Evolutionary conservation across 345 rosid species (phyloP), one percentile per base, ranked within the genome.

Genomic region (Syzygium oleosum): DNA sequence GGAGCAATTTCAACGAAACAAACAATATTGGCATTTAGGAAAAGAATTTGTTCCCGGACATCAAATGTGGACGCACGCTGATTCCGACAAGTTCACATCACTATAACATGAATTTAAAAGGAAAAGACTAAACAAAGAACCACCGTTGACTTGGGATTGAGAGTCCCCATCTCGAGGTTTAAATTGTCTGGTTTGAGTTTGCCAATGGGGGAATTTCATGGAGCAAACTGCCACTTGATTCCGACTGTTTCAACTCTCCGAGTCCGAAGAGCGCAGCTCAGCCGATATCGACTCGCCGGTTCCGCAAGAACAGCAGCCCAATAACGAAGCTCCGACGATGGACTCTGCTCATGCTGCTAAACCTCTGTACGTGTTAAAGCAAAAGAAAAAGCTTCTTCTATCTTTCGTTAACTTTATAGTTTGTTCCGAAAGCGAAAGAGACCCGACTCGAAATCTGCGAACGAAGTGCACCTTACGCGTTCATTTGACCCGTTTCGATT

Each of bases 121-220:
- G n/a, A 56, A 56, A 56, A 56, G 27, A 56, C 12, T 9, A 9
- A 23, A 22, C 12, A 56, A 22, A 55, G 12, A 22, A 56, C 12
- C 27, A 23, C 12, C 4, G 4, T 56, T 22, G 61, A 56, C 61
- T 56, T 9, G 27, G 23, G 10, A 2, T 4, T 8, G 27, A 22
- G n/a, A 23, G 27, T 22, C 10, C 58, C 56, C 23, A 17, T 17
- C 56, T 17, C 23, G 56, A 54, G 56, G 22, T 7, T 55, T 8
- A 55, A 55, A 53, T 55, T 19, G 59, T 22, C 59, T 3, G 61
- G 61, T 22, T 55, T 56, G 61, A 27, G 61, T 22, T 3, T 19
- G n/a, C 9, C 27, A 2, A 0, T 1, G 3, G 43, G 15, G 22
- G 12, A 27, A 3, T 29, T 63, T 14, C 46, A n/a, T 29, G 41